Evolutionary conservation across 345 rosid species (phyloP), one percentile per base, ranked within the genome.

Genomic region (Rhizophora apiculata): DNA sequence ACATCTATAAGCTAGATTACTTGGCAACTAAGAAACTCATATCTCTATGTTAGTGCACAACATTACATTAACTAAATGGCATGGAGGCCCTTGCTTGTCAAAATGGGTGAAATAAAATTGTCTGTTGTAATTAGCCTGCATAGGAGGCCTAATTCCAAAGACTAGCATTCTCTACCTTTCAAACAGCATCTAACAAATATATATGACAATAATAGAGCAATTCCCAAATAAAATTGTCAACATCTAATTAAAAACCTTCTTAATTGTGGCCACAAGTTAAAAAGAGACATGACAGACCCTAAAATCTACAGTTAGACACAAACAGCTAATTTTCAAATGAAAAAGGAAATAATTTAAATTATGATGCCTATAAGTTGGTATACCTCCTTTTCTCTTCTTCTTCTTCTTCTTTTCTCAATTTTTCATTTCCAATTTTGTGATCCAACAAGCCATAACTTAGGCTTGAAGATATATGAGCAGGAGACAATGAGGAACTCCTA

Each of bases 351-450:
- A 62, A 53, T 27, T 43, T 15, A 27, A 22, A 60, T 36, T 59
- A 36, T 67, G 62, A 70, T 52, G 63, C 30, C 19, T 62, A 58
- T 19, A 34, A 55, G 56, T 54, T 56, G 6, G 66, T 81, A 74
- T 88, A 95, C 99, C 99, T 92, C 85, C 83, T 95, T 77, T 83
- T 89, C 80, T 87, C 92, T 79, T 89, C 97, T 73, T 70, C 80
- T 56, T 31, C 32, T 34, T 87, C 98, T 81, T 90, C 97, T 81
- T 83, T 85, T 82, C 77, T 88, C 80, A 86, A 65, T 77, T 86
- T 85, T 82, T 88, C 89, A 78, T 55, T 82, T 52, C 78, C 86
- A 86, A 74, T 84, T 80, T 82, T 92, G 63, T 61, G 84, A 81
- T 92, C 94, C 74, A 82, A 70, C 61, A 81, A 79, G 69, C 80